A percentile compares a stretch with the other conserved stretches of the same genome.
Conservation (phyloP, 176 grass and related monocot species). For the Aegilops longissima region DNA sequence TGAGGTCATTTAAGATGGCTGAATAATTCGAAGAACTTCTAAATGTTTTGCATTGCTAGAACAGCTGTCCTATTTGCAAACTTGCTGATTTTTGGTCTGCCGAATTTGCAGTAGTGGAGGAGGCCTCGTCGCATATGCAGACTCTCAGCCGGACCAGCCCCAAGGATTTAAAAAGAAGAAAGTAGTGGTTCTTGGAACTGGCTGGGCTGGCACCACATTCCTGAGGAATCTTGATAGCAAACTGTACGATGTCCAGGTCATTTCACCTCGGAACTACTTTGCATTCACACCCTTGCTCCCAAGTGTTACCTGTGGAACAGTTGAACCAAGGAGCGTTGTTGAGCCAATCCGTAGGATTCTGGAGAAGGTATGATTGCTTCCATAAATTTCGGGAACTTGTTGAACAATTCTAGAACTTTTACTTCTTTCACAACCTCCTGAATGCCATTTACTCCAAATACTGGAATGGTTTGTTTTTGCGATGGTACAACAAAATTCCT, state of each 20-base stretch:
- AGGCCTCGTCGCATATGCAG: conserved; percentile 79
- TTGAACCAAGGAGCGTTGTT: conserved; percentile 88
- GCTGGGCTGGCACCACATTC: conserved; percentile 90
- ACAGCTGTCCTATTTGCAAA: conserved; percentile 5
- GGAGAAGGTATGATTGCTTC: conserved; percentile 53
- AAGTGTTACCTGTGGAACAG: conserved; percentile 89
- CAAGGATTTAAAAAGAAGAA: conserved; percentile 59
- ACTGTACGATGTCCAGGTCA: conserved; percentile 85
- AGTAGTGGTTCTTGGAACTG: conserved; percentile 85
- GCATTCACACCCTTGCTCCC: conserved; percentile 88
- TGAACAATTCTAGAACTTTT: background rate
- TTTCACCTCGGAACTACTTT: conserved; percentile 95
- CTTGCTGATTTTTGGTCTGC: background rate
- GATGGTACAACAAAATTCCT: background rate
- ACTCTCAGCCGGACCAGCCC: conserved; percentile 47
- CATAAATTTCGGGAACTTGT: background rate
- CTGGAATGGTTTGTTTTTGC: background rate
- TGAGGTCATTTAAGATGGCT: background rate
- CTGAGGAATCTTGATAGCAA: conserved; percentile 75
- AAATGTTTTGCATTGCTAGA: background rate
- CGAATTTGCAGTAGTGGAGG: conserved; percentile 65
- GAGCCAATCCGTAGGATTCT: conserved; percentile 88
- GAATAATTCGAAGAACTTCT: background rate
- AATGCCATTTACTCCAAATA: background rate
- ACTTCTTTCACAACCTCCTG: background rate